These are phyloP conservation scores for Dictyostelium firmibasis DNA, from an alignment of 78 protist genomes.

Conservation along the genomic window DNA sequence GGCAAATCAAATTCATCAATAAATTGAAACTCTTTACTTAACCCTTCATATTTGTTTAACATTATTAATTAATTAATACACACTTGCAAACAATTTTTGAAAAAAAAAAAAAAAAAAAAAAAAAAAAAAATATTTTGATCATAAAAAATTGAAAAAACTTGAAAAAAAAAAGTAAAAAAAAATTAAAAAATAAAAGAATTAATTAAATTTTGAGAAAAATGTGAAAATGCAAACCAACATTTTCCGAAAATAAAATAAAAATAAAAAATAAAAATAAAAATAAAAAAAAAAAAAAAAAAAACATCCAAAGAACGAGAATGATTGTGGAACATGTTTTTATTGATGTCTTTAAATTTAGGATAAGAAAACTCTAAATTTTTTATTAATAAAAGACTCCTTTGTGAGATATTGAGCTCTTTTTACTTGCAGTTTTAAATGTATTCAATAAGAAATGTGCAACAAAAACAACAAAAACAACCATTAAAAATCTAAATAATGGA, in stretches of 20 bases:
- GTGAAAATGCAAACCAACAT: background rate
- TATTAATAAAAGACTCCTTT: background rate
- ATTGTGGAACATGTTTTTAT: too few species aligned
- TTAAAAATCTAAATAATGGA: background rate
- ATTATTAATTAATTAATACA: background rate
- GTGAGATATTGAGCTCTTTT: background rate
- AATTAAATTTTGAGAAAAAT: background rate
- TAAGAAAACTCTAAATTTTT: background rate
- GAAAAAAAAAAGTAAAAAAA: too few species aligned
- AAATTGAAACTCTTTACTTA: constrained; percentile 24
- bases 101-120: background rate
- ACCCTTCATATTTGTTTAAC: background rate
- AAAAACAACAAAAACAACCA: background rate
- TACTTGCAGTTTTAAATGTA: background rate
- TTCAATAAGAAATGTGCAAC: background rate
- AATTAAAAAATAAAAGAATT: too few species aligned
- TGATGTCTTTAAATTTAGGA: too few species aligned
- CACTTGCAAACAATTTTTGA: too few species aligned
- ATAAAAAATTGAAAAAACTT: too few species aligned
- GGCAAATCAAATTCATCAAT: constrained; percentile 50
- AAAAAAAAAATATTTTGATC: too few species aligned
- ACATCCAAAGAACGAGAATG: too few species aligned
- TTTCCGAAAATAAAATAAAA: too few species aligned
- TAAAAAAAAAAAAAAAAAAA: too few species aligned
- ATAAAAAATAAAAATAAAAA: too few species aligned